These are phyloP conservation scores for Pyrus betulifolia DNA, from an alignment of 306 rosid genomes.

Conservation along the genomic window DNA sequence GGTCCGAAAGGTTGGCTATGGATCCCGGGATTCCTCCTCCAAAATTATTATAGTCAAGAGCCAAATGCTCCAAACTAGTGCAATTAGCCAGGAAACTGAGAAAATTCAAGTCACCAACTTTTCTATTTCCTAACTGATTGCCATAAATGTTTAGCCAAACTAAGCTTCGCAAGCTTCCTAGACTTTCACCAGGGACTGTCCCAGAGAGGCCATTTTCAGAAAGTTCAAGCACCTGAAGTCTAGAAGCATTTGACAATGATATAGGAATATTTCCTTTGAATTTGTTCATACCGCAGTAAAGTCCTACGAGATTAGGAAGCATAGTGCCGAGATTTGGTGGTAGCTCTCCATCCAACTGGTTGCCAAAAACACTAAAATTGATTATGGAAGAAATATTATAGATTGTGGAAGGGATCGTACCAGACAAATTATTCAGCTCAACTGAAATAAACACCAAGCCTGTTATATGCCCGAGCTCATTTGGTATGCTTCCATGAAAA, in stretches of 20 bases:
- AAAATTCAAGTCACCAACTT: background rate
- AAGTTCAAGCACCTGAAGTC: background rate
- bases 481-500: background rate
- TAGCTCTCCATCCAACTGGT: background rate
- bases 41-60: accelerated
- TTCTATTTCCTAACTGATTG: background rate
- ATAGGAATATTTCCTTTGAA: background rate
- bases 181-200: background rate
- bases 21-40: background rate
- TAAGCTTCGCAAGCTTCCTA: background rate
- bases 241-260: background rate
- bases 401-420: background rate
- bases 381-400: background rate
- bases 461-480: background rate
- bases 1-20: background rate
- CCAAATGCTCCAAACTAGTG: accelerated
- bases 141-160: accelerated
- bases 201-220: accelerated
- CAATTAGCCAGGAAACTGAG: background rate
- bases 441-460: accelerated
- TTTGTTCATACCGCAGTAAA: accelerated
- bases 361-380: accelerated
- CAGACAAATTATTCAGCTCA: background rate
- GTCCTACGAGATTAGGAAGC: background rate
- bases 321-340: background rate